A percentile compares a stretch with the other conserved stretches of the same genome.
These are phyloP conservation scores for Prunus davidiana DNA, from an alignment of 306 rosid species.

Conservation along the genomic window DNA sequence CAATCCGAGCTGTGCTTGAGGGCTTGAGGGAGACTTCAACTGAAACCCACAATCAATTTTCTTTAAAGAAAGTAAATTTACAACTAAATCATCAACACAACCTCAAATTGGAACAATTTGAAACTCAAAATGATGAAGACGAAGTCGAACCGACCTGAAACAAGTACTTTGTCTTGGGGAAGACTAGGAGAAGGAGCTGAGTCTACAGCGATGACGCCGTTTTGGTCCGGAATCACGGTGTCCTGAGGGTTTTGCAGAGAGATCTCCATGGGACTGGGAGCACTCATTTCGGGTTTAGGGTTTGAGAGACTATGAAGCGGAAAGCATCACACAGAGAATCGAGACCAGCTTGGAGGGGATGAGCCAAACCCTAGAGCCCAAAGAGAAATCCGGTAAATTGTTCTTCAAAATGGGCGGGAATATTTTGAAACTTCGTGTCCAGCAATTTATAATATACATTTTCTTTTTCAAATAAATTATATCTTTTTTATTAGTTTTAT, in stretches of 20 bases:
- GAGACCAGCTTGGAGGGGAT: neutral
- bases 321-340: slow-evolving; percentile 11
- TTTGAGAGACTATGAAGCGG: neutral
- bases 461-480: neutral
- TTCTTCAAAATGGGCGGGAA: slow-evolving; percentile 67
- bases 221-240: slow-evolving; percentile 31
- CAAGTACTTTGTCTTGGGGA: slow-evolving; percentile 52
- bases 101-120: slow-evolving; percentile 1
- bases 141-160: slow-evolving; percentile 53
- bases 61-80: slow-evolving; percentile 1
- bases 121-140: neutral
- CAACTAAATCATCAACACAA: neutral
- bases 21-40: slow-evolving; percentile 85
- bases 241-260: slow-evolving; percentile 37
- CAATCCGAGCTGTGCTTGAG: slow-evolving; percentile 70
- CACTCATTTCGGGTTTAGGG: slow-evolving; percentile 41
- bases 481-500: too few relatives aligned
- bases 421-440: neutral
- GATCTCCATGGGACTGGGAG: slow-evolving; percentile 80
- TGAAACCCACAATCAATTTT: slow-evolving; percentile 20
- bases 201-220: slow-evolving; percentile 28
- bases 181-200: slow-evolving; percentile 31
- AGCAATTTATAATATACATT: neutral
- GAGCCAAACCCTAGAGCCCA: slow-evolving; percentile 23
- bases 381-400: neutral